Evolutionary conservation across 1,139 yeast species (phyloP).

Genomic region (Yamadazyma sp.): DNA sequence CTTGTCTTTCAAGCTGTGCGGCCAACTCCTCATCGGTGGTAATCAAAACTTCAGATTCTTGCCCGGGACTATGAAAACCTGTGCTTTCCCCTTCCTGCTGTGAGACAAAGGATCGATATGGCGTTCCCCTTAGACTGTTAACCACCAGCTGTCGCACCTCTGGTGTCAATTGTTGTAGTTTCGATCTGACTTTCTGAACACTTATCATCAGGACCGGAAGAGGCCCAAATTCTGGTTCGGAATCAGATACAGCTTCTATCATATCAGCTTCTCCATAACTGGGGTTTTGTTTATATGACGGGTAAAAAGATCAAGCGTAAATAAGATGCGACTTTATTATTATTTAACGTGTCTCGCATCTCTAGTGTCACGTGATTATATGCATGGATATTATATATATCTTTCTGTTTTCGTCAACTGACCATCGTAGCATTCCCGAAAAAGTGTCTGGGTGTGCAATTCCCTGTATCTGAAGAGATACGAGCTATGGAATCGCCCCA

Average conservation of each 20-base stretch:
- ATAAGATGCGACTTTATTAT: background rate
- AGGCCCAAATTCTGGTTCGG: slow-evolving; percentile 13
- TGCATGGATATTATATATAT: too few species aligned
- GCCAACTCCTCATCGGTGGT: background rate
- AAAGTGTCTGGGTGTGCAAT: too few species aligned
- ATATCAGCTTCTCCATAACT: slow-evolving; percentile 2
- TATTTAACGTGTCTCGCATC: slow-evolving; percentile 1
- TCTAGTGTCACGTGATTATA: background rate
- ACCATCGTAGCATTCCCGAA: too few species aligned
- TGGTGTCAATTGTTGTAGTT: background rate
- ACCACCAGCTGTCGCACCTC: background rate
- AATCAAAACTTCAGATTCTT: too few species aligned
- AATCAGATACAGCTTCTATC: slow-evolving; percentile 15
- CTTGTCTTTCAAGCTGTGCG: slow-evolving; percentile 6
- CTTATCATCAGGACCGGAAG: slow-evolving; percentile 7
- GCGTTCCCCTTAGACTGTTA: background rate
- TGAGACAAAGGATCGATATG: background rate
- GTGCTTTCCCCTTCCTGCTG: background rate
- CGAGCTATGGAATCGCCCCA: too few species aligned
- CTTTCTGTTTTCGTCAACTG: too few species aligned
- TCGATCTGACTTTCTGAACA: background rate
- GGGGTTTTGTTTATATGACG: too few species aligned
- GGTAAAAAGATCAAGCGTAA: too few species aligned
- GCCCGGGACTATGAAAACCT: background rate
- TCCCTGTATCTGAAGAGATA: too few species aligned